Conservation (phyloP, 1,284 basidiomycete species). For the Cryptococcus sp. region DNA sequence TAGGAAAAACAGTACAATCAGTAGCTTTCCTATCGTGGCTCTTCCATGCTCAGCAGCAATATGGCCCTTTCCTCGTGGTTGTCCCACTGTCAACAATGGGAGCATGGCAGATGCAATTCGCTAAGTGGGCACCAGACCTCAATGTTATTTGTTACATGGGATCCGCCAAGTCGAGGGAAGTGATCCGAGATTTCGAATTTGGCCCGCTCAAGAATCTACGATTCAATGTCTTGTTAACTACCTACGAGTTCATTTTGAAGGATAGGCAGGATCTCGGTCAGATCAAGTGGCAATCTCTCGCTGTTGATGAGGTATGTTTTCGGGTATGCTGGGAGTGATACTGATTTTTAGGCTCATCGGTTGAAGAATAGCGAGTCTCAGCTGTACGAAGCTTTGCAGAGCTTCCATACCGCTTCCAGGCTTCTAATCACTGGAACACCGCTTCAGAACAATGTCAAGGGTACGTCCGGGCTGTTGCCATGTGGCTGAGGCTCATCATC, state of each 20-base stretch:
- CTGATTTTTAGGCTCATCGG: slow-evolving; percentile 71
- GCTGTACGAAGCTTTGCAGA: slow-evolving; percentile 86
- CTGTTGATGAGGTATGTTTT: slow-evolving; percentile 80
- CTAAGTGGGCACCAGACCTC: slow-evolving; percentile 91
- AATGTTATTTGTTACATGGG: slow-evolving; percentile 98
- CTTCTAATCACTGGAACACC: slow-evolving; percentile 97
- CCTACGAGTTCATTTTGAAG: slow-evolving; percentile 93
- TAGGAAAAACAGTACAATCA: slow-evolving; percentile 97
- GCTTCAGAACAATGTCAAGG: slow-evolving; percentile 98
- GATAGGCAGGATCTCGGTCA: slow-evolving; percentile 83
- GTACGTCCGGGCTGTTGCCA: slow-evolving; percentile 52
- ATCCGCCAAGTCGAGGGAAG: slow-evolving; percentile 77
- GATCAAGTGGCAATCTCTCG: slow-evolving; percentile 96
- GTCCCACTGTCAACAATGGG: slow-evolving; percentile 97
- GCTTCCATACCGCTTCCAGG: slow-evolving; percentile 86
- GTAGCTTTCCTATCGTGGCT: slow-evolving; percentile 94
- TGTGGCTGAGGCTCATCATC: slow-evolving; percentile 6
- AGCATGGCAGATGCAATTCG: slow-evolving; percentile 96
- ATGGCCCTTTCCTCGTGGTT: slow-evolving; percentile 95
- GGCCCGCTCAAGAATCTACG: slow-evolving; percentile 73
- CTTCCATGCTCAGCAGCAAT: slow-evolving; percentile 88
- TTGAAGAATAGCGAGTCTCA: slow-evolving; percentile 98
- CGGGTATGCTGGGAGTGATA: no score
- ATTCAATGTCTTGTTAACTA: slow-evolving; percentile 96
- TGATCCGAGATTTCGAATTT: slow-evolving; percentile 91